These are phyloP conservation scores for Sclerotinia nivalis DNA, from an alignment of 2,329 filamentous ascomycete species.

Conservation along the genomic window DNA sequence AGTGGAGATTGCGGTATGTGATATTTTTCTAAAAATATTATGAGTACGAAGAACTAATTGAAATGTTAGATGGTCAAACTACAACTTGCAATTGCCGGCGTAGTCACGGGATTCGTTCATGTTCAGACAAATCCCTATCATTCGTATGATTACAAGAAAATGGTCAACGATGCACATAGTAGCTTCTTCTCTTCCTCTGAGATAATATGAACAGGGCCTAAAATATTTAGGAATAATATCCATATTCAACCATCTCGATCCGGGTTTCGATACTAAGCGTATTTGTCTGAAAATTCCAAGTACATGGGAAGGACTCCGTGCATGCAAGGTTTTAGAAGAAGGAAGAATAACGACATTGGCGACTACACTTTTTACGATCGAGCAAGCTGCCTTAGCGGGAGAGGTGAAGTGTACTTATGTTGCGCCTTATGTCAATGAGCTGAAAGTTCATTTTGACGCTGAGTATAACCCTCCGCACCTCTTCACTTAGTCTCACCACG, in stretches of 20 bases:
- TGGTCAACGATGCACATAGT: constrained; percentile 54
- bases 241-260: constrained; percentile 49
- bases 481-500: too few relatives aligned
- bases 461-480: constrained; percentile 40
- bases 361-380: constrained; percentile 63
- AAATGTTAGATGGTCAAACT: constrained; percentile 54
- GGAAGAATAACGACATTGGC: constrained; percentile 57
- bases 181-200: constrained; percentile 28
- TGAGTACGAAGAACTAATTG: neutral
- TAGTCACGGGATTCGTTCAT: constrained; percentile 55
- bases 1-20: constrained; percentile 55
- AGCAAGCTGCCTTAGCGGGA: constrained; percentile 59
- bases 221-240: constrained; percentile 50
- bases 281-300: constrained; percentile 64
- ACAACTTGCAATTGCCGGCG: constrained; percentile 51
- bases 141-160: constrained; percentile 52
- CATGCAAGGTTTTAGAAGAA: constrained; percentile 55
- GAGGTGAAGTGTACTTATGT: constrained; percentile 62
- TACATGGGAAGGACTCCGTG: constrained; percentile 64
- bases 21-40: neutral
- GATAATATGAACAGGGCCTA: neutral
- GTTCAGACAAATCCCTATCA: constrained; percentile 61
- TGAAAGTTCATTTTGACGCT: constrained; percentile 61
- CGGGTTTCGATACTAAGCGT: constrained; percentile 48
- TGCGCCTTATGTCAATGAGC: constrained; percentile 65